Evolutionary conservation across 106 monocot species (phyloP).

Genomic region (Xerophyta viscosa): DNA sequence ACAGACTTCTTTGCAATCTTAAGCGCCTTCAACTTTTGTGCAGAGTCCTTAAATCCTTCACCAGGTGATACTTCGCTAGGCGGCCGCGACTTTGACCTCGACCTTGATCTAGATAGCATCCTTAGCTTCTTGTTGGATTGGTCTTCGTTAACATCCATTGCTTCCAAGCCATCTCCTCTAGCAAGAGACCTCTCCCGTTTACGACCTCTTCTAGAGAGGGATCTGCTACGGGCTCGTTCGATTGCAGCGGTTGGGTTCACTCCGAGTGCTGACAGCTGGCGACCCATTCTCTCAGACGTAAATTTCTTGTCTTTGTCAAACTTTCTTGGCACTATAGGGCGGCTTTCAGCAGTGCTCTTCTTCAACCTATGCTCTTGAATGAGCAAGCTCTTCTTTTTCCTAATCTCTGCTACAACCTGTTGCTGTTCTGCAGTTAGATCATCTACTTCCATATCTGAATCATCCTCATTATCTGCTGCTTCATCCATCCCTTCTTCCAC

Average conservation of each 20-base stretch:
- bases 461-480: slow-evolving; percentile 38
- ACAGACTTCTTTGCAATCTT: slow-evolving; percentile 56
- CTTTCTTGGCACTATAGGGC: slow-evolving; percentile 79
- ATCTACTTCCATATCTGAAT: slow-evolving; percentile 54
- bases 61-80: slow-evolving; percentile 69
- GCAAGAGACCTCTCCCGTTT: slow-evolving; percentile 60
- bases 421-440: slow-evolving; percentile 63
- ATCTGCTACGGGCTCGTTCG: slow-evolving; percentile 63
- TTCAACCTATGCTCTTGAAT: slow-evolving; percentile 84
- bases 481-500: slow-evolving; percentile 84
- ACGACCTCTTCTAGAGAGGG: slow-evolving; percentile 35
- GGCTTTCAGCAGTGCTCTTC: slow-evolving; percentile 93
- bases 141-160: slow-evolving; percentile 59
- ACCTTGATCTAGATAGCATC: slow-evolving; percentile 7
- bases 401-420: slow-evolving; percentile 58
- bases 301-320: slow-evolving; percentile 77
- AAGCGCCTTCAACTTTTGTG: slow-evolving; percentile 68
- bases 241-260: slow-evolving; percentile 72
- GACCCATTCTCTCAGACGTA: slow-evolving; percentile 85
- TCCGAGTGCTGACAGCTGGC: slow-evolving; percentile 68
- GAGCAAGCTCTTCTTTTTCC: slow-evolving; percentile 78
- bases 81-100: slow-evolving; percentile 32
- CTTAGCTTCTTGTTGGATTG: slow-evolving; percentile 22
- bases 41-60: slow-evolving; percentile 89
- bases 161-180: slow-evolving; percentile 26